Evolutionary conservation across 495 filamentous ascomycete species (phyloP).

Genomic region (Penicillium nucicola): DNA sequence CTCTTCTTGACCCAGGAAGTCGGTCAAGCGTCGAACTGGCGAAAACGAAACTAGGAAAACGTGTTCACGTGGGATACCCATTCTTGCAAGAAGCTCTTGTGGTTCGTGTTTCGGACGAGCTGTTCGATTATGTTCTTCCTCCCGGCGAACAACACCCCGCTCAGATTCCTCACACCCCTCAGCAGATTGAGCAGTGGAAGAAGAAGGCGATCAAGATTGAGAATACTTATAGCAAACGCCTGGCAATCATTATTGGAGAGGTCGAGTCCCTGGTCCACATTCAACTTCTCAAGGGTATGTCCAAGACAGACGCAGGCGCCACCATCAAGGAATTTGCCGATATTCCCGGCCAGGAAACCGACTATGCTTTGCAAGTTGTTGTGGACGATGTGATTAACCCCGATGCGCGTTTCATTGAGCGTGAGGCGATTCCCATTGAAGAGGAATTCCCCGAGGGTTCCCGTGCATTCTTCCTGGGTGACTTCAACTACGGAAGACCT

Average conservation of each 20-base stretch:
- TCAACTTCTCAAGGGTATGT: slow-evolving; percentile 85
- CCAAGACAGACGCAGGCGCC: slow-evolving; percentile 86
- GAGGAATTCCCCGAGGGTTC: slow-evolving; percentile 85
- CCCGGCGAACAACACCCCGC: slow-evolving; percentile 58
- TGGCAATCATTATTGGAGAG: slow-evolving; percentile 81
- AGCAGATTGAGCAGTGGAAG: slow-evolving; percentile 76
- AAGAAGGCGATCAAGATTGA: slow-evolving; percentile 85
- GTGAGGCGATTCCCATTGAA: slow-evolving; percentile 76
- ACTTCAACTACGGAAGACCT: slow-evolving; percentile 88
- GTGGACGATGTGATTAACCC: slow-evolving; percentile 89
- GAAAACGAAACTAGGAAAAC: slow-evolving; percentile 75
- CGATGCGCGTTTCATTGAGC: slow-evolving; percentile 90
- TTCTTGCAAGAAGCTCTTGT: slow-evolving; percentile 94
- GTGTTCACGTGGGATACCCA: slow-evolving; percentile 90
- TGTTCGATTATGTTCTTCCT: slow-evolving; percentile 82
- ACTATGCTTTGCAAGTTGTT: slow-evolving; percentile 85
- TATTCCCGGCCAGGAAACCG: slow-evolving; percentile 85
- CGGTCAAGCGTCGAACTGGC: slow-evolving; percentile 68
- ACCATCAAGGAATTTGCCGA: slow-evolving; percentile 90
- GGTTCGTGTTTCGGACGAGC: slow-evolving; percentile 82
- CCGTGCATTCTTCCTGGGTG: slow-evolving; percentile 91
- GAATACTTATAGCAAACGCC: slow-evolving; percentile 78
- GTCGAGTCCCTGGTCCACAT: slow-evolving; percentile 90
- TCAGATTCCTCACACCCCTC: slow-evolving; percentile 66
- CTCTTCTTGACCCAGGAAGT: slow-evolving; percentile 68